Percentiles rank a stretch among this genome's conserved stretches.
Evolutionary conservation across 2,329 filamentous ascomycete species (phyloP).

Genomic region (Cladophialophora immunda): DNA sequence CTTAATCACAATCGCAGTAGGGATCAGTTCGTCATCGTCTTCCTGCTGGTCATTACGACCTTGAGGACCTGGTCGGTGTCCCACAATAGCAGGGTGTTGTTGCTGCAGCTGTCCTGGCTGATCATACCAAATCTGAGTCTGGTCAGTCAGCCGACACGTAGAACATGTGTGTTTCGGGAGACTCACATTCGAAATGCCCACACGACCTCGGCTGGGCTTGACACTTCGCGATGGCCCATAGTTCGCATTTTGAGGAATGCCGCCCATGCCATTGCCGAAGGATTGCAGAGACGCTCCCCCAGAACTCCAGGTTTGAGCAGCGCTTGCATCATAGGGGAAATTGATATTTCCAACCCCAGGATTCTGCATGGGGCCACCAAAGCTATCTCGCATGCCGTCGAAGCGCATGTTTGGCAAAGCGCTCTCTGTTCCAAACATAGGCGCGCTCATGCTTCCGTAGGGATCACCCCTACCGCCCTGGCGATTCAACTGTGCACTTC

Average conservation of each 20-base stretch:
- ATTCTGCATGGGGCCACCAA: conserved; percentile 51
- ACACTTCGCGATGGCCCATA: conserved; percentile 60
- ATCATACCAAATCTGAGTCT: conserved; percentile 69
- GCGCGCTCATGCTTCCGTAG: conserved; percentile 71
- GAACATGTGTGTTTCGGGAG: conserved; percentile 19
- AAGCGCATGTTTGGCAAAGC: conserved; percentile 60
- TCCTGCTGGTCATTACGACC: conserved; percentile 53
- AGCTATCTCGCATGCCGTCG: conserved; percentile 64
- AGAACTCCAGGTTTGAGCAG: conserved; percentile 83
- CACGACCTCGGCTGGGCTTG: conserved; percentile 65
- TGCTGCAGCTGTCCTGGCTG: conserved; percentile 50
- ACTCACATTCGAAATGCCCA: conserved; percentile 78
- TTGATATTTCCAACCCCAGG: conserved; percentile 63
- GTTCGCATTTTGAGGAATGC: conserved; percentile 50
- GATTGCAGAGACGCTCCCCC: conserved; percentile 73
- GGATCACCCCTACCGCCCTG: conserved; percentile 72
- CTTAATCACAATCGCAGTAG: conserved; percentile 98
- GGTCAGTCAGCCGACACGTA: conserved; percentile 24
- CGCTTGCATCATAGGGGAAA: conserved; percentile 73
- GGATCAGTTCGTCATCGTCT: conserved; percentile 84
- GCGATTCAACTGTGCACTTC: conserved; percentile 71
- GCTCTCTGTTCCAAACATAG: conserved; percentile 76
- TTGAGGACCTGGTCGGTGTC: conserved; percentile 50
- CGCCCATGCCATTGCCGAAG: conserved; percentile 57
- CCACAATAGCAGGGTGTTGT: conserved; percentile 56